Base-by-base conservation (phyloP, 1,284 basidiomycete species). In the Cryptococcus neoformans region DNA sequence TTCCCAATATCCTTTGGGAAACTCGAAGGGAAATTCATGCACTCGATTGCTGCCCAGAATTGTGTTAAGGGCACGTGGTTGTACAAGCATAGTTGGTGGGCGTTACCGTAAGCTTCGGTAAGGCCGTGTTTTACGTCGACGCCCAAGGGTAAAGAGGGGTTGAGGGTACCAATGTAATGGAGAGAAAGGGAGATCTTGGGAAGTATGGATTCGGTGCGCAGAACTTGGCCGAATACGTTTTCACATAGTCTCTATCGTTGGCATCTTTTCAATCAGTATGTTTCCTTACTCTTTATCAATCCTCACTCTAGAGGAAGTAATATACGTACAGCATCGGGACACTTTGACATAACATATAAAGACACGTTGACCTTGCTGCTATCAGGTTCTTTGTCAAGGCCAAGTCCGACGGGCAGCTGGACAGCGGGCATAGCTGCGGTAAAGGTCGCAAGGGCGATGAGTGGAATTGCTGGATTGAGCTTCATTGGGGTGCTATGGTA, bases 61-160 rank as follows among this genome's bases (percentile, higher is more conserved):
- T 28, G 28, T 4, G 28, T 28, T 4, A 28, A 28, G 28, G 28
- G 28, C 47, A 67, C 58, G 56, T 67, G 64, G 17, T 57, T 50
- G 46, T 84, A 58, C 80, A 85, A 85, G 70, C 91, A 94, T 28
- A 94, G 81, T 70, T 93, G 85, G 62, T 93, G 87, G 14, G 90
- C 83, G 77, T 93, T 90, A 51, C 89, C 91, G 34, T 64, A 44
- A 56, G 90, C 92, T 77, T 94, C 91, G 48, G 82, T 75, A 14
- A 79, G 77, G 17, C 90, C 90, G 72, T 94, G 90, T 80, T 82
- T 83, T 77, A 91, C 93, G 28, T 79, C 83, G 17, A 89, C 83
- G 12, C 90, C 90, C 68, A 87, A 87, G 49, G 81, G 79, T 10
- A 83, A 87, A 8, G 83, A 81, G 3, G 42, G 9, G 71, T 92